phyloP scores from a whole-genome alignment of 2,329 filamentous ascomycete species.

The Apiospora pterosperma region DNA sequence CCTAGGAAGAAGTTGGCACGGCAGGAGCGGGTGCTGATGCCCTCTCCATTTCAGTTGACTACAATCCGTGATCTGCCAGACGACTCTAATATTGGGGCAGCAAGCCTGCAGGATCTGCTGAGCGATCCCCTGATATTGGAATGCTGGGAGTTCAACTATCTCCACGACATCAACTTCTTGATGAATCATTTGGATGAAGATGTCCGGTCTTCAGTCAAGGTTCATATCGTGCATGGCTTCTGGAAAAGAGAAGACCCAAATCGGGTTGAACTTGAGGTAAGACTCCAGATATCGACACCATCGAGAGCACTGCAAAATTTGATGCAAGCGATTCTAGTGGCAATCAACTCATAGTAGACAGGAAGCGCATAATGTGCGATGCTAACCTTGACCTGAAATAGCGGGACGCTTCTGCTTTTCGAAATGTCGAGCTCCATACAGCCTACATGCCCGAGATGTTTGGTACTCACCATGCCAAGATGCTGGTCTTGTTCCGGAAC shows the following conservation, averaged over 20 bases:
- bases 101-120: conserved; percentile 65
- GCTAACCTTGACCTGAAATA: neutral
- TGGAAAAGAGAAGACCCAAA: conserved; percentile 65
- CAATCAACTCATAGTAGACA: neutral
- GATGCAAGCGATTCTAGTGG: neutral
- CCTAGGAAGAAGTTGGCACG: conserved; percentile 24
- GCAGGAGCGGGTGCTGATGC: conserved; percentile 24
- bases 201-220: conserved; percentile 42
- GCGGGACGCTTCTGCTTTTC: conserved; percentile 8
- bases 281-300: conserved; percentile 16
- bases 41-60: conserved; percentile 71
- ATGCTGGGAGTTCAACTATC: conserved; percentile 68
- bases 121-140: conserved; percentile 71
- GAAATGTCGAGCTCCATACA: conserved; percentile 67
- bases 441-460: conserved; percentile 82
- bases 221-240: conserved; percentile 59
- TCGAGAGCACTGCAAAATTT: too few species aligned
- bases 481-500: conserved; percentile 78
- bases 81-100: conserved; percentile 59
- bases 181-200: conserved; percentile 52
- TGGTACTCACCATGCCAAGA: conserved; percentile 83
- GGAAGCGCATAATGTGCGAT: neutral
- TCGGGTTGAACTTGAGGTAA: conserved; percentile 54
- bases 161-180: conserved; percentile 58
- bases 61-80: conserved; percentile 61